Evolutionary conservation across 2,329 filamentous ascomycete genomes (phyloP), one percentile per base, ranked within the genome.

Genomic region (Aspergillus ochraceoroseus): DNA sequence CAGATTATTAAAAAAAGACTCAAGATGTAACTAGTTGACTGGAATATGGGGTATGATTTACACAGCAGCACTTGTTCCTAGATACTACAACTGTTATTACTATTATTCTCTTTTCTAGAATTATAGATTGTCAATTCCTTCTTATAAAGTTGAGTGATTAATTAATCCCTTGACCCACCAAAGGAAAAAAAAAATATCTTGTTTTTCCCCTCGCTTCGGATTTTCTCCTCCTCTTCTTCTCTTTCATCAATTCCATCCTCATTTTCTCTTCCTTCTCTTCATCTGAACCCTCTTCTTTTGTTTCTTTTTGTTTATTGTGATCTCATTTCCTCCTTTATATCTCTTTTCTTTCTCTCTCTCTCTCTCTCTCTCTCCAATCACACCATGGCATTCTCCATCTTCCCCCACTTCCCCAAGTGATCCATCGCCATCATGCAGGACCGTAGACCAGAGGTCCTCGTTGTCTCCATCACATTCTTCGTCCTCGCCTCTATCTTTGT

Each of bases 401-500:
- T 43, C 41, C 32, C 31, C 17, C 36, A 39, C 30, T 43, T 33
- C 27, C 39, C 32, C 36, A 27, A 38, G 26, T 39, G 35, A 43
- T 32, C 31, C 27, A 19, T 44, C 34, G 31, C 30, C 52, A 55
- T 36, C 12, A 66, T 65, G 61, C 42, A 57, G 13, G 53, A 57
- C 39, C 62, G 66, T 49, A 59, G 57, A 38, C 58, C 59, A 23
- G 54, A 54, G 20, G 68, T 68, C 3, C 57, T 69, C 41, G 64
- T 60, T 17, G 68, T 71, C 36, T 70, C 67, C 8, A 60, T 70
- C 31, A 53, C 63, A 38, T 52, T 70, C 36, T 74, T 89, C 47
- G 74, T 75, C 14, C 62, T 89, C 37, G 80, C 85, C 36, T 83
- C 83, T 26, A 57, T 84, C 39, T 90, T 94, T 59, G 85, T 95